Evolutionary conservation across 2,329 filamentous ascomycete genomes (phyloP).

Genomic region (Hypoxylon sp.): DNA sequence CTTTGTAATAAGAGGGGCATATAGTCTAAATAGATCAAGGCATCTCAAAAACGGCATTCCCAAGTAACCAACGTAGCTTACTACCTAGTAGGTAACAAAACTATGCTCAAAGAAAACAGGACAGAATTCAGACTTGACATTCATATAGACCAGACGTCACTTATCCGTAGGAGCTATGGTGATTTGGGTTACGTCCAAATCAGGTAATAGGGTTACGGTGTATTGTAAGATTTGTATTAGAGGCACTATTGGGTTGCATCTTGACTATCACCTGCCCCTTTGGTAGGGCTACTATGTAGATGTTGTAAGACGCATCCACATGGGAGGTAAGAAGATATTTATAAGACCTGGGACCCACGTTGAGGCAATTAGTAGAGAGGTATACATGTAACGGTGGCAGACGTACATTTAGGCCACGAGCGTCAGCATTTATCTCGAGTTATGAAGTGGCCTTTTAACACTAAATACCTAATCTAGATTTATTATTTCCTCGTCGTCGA

Average conservation of each 20-base stretch:
- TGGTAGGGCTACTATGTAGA: neutral
- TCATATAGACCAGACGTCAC: neutral
- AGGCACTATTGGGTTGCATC: constrained; percentile 2
- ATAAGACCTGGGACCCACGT: constrained; percentile 17
- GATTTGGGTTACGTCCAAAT: constrained; percentile 6
- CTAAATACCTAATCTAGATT: constrained; percentile 2
- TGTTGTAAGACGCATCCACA: constrained; percentile 16
- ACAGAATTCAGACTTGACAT: neutral
- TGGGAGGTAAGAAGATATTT: constrained; percentile 24
- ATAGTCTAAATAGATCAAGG: constrained; percentile 3
- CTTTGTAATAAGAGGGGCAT: constrained; percentile 7
- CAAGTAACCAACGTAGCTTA: neutral
- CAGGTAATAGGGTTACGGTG: constrained; percentile 6
- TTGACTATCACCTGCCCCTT: constrained; percentile 24
- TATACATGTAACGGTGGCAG: constrained; percentile 12
- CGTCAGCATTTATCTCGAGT: constrained; percentile 10
- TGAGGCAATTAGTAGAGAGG: neutral
- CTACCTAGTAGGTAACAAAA: neutral
- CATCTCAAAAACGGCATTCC: neutral
- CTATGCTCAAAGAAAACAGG: neutral
- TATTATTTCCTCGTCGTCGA: neutral
- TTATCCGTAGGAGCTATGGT: neutral
- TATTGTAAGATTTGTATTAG: constrained; percentile 17
- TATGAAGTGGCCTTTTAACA: neutral
- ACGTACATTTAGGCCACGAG: neutral